Evolutionary conservation across 306 rosid species (phyloP).

Genomic region (Corylus heterophylla): DNA sequence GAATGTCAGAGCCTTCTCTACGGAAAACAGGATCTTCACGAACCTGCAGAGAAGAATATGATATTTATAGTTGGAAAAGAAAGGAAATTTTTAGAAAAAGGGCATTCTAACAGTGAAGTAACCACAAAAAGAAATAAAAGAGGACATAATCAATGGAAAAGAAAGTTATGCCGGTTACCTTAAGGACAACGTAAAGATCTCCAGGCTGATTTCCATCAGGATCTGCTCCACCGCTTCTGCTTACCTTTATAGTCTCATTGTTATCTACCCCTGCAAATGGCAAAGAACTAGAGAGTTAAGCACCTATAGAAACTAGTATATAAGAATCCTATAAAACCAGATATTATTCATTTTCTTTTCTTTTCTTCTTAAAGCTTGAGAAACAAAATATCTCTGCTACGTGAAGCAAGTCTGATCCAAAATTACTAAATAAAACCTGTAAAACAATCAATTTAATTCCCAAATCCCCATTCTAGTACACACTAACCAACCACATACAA

Average conservation of each 20-base stretch:
- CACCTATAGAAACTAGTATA: neutral
- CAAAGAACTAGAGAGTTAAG: slow-evolving; percentile 19
- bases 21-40: slow-evolving; percentile 88
- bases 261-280: slow-evolving; percentile 69
- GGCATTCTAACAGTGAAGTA: neutral
- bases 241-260: slow-evolving; percentile 60
- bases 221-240: slow-evolving; percentile 83
- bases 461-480: neutral
- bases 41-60: slow-evolving; percentile 44
- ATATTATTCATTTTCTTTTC: neutral
- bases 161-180: slow-evolving; percentile 37
- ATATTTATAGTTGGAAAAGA: neutral
- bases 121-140: slow-evolving; percentile 1
- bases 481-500: neutral
- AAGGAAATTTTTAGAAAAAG: neutral
- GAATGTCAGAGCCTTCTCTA: slow-evolving; percentile 86
- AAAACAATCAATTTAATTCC: neutral
- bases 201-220: slow-evolving; percentile 88
- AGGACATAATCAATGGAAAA: neutral
- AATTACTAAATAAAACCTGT: neutral
- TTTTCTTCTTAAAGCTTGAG: neutral
- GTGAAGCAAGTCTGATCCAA: neutral
- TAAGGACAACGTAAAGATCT: slow-evolving; percentile 74
- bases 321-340: neutral
- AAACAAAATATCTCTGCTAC: neutral